Base-by-base conservation (phyloP, 768 basidiomycete genomes). In the Ephemerocybe angulata region DNA sequence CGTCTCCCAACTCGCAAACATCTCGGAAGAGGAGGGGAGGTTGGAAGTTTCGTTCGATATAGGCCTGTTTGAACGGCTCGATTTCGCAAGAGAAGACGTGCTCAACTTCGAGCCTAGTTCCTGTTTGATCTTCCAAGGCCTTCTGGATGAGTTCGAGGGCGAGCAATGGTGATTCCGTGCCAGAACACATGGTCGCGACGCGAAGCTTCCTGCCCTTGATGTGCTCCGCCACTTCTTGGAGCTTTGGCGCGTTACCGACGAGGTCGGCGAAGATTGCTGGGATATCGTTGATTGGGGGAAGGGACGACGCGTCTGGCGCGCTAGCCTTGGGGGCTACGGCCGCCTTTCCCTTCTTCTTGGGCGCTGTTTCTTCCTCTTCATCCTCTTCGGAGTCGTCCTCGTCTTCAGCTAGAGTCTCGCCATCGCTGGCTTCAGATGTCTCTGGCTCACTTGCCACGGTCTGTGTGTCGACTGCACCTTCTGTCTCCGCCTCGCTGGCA, bases 31-130 rank as follows among this genome's bases (percentile, higher is more conserved):
- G 76, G 25, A 96, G 70, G 12, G 94, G 93, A 22, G 95, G 95
- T 37, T 87, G 83, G 66, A 98, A 98, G 69, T 98, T 98, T 29
- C 95, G 81, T 66, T 98, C 95, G 58, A 98, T 98, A 65, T 98
- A 97, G 0, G 94, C 95, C 66, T 95, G 94, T 71, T 97, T 95
- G 79, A 93, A 96, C 3, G 94, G 93, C 65, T 94, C 94, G 53
- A 97, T 96, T 72, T 97, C 93, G 70, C 93, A 97, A 1, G 93
- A 96, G 72, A 97, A 96, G 41, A 95, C 91, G 70, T 97, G 94
- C 67, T 95, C 89, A 50, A 93, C 76, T 24, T 87, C 80, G 53
- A 97, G 71, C 2, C 78, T 72, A 50, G 87, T 62, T 3, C 75
- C 80, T 60, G 84, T 82, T 60, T 87, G 86, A 28, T 86, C 83